phyloP scores from a whole-genome alignment of 768 basidiomycete genomes.

The Termitomyces titanicus region DNA sequence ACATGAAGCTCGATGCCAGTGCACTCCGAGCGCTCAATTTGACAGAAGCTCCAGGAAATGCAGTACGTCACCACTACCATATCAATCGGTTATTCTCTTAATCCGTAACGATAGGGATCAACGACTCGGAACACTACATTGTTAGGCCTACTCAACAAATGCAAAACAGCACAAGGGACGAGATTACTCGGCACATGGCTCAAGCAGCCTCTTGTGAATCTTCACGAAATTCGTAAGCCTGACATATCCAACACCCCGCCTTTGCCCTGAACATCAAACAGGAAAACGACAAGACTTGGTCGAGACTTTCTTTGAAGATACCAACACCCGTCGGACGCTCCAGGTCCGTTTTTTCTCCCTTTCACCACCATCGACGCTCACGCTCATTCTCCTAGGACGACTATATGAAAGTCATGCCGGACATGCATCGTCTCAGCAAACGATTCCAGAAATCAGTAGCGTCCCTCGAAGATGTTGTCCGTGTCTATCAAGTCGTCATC shows the following conservation, averaged over 20 bases:
- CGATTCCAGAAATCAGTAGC: conserved; percentile 84
- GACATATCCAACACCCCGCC: not conserved
- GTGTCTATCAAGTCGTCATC: conserved; percentile 89
- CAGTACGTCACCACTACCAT: conserved; percentile 27
- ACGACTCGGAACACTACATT: conserved; percentile 81
- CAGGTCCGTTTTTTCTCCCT: conserved; percentile 47
- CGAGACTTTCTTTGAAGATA: conserved; percentile 79
- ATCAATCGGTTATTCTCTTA: not conserved
- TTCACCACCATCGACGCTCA: not conserved
- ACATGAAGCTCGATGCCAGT: conserved; percentile 95
- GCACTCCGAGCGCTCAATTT: conserved; percentile 88
- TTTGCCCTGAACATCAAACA: conserved; percentile 23
- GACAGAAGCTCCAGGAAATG: conserved; percentile 65
- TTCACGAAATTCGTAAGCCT: conserved; percentile 85
- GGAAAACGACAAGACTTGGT: conserved; percentile 87
- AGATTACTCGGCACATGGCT: conserved; percentile 88
- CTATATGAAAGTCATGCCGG: conserved; percentile 87
- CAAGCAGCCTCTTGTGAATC: conserved; percentile 91
- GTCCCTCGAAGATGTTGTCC: conserved; percentile 90
- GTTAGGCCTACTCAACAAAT: conserved; percentile 87
- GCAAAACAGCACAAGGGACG: conserved; percentile 94
- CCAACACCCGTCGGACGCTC: conserved; percentile 62
- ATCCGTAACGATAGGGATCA: conserved; percentile 35
- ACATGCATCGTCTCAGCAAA: conserved; percentile 89
- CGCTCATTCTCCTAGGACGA: conserved; percentile 57